These are phyloP conservation scores for Nephelium lappaceum DNA, from an alignment of 345 rosid genomes.

Conservation along the genomic window DNA sequence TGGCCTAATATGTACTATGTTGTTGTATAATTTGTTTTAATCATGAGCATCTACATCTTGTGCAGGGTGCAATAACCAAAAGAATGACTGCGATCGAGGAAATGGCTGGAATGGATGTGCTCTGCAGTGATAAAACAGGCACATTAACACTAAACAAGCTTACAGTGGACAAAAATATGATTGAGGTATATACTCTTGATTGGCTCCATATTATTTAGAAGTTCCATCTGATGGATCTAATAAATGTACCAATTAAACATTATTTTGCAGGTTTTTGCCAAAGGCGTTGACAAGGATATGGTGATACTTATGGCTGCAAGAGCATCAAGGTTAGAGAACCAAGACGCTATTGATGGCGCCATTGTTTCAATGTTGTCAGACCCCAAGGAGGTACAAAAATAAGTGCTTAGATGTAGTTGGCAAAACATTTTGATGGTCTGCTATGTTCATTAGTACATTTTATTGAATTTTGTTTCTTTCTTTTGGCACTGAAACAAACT, in stretches of 20 bases:
- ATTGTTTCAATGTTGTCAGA: conserved; percentile 42
- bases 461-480: too few relatives aligned
- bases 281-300: conserved; percentile 37
- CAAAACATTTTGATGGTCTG: too few relatives aligned
- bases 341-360: conserved; percentile 41
- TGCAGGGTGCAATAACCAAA: conserved; percentile 46
- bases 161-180: conserved; percentile 45
- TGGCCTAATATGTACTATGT: neutral
- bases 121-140: conserved; percentile 51
- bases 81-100: conserved; percentile 55
- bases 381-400: conserved; percentile 39
- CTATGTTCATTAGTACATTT: too few relatives aligned
- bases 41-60: neutral
- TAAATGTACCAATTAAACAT: neutral
- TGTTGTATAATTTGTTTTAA: neutral
- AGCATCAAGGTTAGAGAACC: conserved; percentile 49
- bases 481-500: neutral
- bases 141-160: conserved; percentile 46
- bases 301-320: conserved; percentile 44
- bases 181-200: conserved; percentile 30
- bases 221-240: neutral
- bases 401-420: neutral
- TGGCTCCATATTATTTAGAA: neutral
- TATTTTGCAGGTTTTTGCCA: conserved; percentile 34
- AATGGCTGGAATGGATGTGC: conserved; percentile 53